Base-by-base conservation (phyloP, 257 asterid genomes). In the Ocimum tenuiflorum region DNA sequence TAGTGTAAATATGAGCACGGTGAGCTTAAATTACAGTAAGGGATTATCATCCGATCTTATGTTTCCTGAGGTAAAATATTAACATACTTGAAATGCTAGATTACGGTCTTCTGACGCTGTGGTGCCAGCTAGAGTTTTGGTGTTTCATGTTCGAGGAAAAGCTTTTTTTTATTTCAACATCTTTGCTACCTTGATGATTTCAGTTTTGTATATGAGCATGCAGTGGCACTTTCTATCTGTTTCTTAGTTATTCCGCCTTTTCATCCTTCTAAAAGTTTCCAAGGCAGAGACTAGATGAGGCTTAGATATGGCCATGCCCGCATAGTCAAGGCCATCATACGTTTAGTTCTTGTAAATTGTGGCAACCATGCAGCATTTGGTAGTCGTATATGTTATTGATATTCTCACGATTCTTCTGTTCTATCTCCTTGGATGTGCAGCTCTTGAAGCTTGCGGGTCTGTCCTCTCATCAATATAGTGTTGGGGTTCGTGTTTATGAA, bases 401-500 rank as follows among this genome's bases (percentile, higher is more conserved):
- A 47, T 39, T 74, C 74, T 58, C 55, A 45, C 29, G 41, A 53
- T 72, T 46, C 63, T 71, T 60, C 67, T 74, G 52, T 67, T 35
- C 18, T 43, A 39, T 65, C 35, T 74, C 60, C 57, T 79, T 79
- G 72, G 59, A 23, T 71, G 43, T 73, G 80, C 95, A 92, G 99
- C 80, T 94, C 51, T 78, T 70, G 66, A 85, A 83, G 81, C 75
- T 63, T 58, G 91, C 79, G 70, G 83, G 94, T 58, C 72, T 90
- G 70, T 86, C 90, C 53, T 80, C 95, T 45, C 87, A 50, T 61
- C 88, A 83, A 48, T 94, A 83, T 78, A 72, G 85, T 61, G 88
- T 86, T 63, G 70, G 80, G 29, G 74, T 94, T 72, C 91, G 86
- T 68, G 78, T 92, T 69, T 69, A 74, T 70, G 74, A 80, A 47